A percentile compares a stretch with the other conserved stretches of the same genome.
Evolutionary conservation across 2,329 filamentous ascomycete genomes (phyloP).

Genomic region (Alternaria panax): DNA sequence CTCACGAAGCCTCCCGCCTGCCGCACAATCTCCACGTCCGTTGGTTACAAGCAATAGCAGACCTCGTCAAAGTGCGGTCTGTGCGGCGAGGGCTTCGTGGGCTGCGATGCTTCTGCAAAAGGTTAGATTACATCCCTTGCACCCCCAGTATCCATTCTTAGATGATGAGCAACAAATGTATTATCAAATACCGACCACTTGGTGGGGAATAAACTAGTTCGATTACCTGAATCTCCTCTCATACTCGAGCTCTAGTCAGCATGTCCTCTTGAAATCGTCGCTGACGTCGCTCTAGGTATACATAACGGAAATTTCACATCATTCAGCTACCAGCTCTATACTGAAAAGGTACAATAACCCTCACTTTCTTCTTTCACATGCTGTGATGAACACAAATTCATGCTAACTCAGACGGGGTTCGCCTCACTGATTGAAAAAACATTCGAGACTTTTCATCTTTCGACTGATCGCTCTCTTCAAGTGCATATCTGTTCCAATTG

Average conservation of each 20-base stretch:
- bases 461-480: conserved; percentile 38
- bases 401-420: conserved; percentile 49
- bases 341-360: conserved; percentile 21
- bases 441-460: conserved; percentile 52
- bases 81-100: conserved; percentile 18
- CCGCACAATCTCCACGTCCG: neutral
- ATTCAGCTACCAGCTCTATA: neutral
- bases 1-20: conserved; percentile 2
- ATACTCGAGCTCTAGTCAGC: conserved; percentile 3
- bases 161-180: conserved; percentile 50
- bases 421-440: conserved; percentile 45
- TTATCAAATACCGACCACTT: conserved; percentile 51
- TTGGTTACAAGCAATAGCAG: conserved; percentile 6
- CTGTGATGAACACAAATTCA: conserved; percentile 50
- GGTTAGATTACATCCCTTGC: conserved; percentile 24
- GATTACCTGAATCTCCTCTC: conserved; percentile 48
- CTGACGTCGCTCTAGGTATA: conserved; percentile 26
- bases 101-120: conserved; percentile 20
- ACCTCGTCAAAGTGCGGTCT: neutral
- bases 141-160: conserved; percentile 12
- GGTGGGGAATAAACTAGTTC: conserved; percentile 50
- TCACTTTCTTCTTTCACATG: conserved; percentile 12
- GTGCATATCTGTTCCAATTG: neutral
- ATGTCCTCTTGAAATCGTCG: neutral
- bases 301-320: neutral